A percentile compares a stretch with the other conserved stretches of the same genome.
phyloP scores from a whole-genome alignment of 306 rosid genomes.

The Quillaja saponaria region DNA sequence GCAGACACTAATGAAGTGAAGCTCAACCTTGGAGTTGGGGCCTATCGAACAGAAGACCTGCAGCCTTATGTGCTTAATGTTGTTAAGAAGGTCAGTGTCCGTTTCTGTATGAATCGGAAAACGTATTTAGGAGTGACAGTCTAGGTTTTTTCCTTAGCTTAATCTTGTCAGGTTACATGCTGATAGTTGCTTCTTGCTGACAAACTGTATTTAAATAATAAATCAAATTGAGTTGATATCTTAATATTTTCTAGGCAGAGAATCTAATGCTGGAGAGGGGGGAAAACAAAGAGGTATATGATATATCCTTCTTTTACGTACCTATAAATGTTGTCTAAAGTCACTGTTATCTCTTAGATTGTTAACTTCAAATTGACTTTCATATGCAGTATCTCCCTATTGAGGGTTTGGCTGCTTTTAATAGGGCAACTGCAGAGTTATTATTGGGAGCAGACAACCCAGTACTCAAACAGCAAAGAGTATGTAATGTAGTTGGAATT shows the following conservation, averaged over 20 bases:
- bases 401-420: conserved; percentile 97
- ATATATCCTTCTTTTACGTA: conserved; percentile 35
- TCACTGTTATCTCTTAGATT: conserved; percentile 23
- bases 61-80: conserved; percentile 93
- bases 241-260: conserved; percentile 61
- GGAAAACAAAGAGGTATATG: conserved; percentile 94
- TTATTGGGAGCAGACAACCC: conserved; percentile 86
- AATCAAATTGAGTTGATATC: conserved; percentile 11
- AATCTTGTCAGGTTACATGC: background rate
- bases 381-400: conserved; percentile 82
- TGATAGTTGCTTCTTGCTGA: conserved; percentile 20
- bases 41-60: conserved; percentile 84
- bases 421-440: conserved; percentile 86
- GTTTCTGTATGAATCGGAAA: conserved; percentile 12
- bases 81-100: conserved; percentile 69
- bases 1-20: conserved; percentile 64
- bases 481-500: conserved; percentile 33
- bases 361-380: conserved; percentile 29
- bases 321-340: conserved; percentile 23
- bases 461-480: conserved; percentile 72
- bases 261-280: conserved; percentile 85
- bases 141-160: background rate
- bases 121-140: background rate
- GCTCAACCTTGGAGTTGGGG: conserved; percentile 99
- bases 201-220: background rate